phyloP scores from a whole-genome alignment of 2,329 filamentous ascomycete genomes.

The Penicillium sp. region DNA sequence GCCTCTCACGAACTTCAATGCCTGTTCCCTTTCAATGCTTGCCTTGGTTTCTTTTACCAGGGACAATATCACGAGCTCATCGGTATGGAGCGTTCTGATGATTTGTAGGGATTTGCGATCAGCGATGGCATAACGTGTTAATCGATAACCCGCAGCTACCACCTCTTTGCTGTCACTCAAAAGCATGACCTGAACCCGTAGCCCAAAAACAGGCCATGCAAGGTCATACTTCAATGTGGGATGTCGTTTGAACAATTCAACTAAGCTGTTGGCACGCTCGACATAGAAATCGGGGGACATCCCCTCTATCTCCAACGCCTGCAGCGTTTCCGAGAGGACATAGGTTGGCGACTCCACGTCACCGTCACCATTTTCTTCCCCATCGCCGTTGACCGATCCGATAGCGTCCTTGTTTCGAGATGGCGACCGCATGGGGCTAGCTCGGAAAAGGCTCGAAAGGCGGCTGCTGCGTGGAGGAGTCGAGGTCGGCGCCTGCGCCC shows the following conservation, averaged over 20 bases:
- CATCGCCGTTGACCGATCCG: slow-evolving; percentile 38
- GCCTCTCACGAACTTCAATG: slow-evolving; percentile 89
- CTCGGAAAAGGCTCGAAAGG: slow-evolving; percentile 57
- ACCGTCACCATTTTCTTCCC: slow-evolving; percentile 58
- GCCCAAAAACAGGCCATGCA: slow-evolving; percentile 90
- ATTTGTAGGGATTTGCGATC: slow-evolving; percentile 85
- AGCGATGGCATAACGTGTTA: slow-evolving; percentile 91
- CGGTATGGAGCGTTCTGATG: slow-evolving; percentile 83
- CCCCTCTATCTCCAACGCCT: slow-evolving; percentile 81
- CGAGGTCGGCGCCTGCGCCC: slow-evolving; percentile 55
- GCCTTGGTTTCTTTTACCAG: slow-evolving; percentile 94
- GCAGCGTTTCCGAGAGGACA: slow-evolving; percentile 82
- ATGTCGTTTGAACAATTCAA: slow-evolving; percentile 93
- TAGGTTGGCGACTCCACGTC: slow-evolving; percentile 85
- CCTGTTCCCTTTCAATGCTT: slow-evolving; percentile 95
- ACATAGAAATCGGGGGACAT: slow-evolving; percentile 96
- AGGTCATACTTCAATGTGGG: slow-evolving; percentile 94
- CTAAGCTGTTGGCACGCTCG: slow-evolving; percentile 82
- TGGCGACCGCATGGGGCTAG: slow-evolving; percentile 55
- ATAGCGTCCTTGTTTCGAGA: slow-evolving; percentile 31
- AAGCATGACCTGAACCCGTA: slow-evolving; percentile 92
- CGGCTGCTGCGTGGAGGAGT: slow-evolving; percentile 50
- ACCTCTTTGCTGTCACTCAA: slow-evolving; percentile 94
- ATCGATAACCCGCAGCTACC: slow-evolving; percentile 87
- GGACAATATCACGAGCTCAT: slow-evolving; percentile 87